Evolutionary conservation across 768 basidiomycete species (phyloP), one percentile per base, ranked within the genome.

Genomic region (Termitomyces sp.): DNA sequence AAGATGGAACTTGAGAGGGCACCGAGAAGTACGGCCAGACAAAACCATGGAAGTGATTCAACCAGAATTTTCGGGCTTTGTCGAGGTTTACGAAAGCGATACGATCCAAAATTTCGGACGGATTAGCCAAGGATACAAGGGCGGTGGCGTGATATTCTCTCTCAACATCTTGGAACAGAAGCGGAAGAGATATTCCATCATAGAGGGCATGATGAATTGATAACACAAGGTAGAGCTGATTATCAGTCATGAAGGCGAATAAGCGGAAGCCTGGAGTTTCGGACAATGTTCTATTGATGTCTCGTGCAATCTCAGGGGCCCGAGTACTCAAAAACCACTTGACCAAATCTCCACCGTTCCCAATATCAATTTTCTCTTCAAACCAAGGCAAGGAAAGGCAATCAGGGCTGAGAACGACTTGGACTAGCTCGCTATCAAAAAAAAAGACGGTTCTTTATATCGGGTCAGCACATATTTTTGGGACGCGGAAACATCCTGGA

Each of bases 141-240:
- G 54, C 10, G 24, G 50, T 26, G 1, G 62, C 65, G 13, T 45
- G 28, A 48, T 71, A 72, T 32, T 61, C 65, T 18, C 61, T 58
- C 45, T 72, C 69, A 16, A 72, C 64, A 47, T 71, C 68, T 22
- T 59, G 49, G 42, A 72, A 61, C 8, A 73, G 50, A 16, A 63
- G 55, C 2, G 70, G 71, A 44, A 73, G 68, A 13, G 70, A 70
- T 8, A 67, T 66, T 20, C 71, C 72, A 56, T 73, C 72, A 38
- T 70, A 73, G n/a, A 72, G 56, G 1, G 71, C 66, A 50, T 73
- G 72, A 46, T 73, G 72, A 22, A 73, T 69, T 14, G 72, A 73
- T 35, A 71, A 52, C 8, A 61, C 68, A 26, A 72, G 54, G 52
- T 65, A 67, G 12, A 35, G 59, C 4, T 52, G 38, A n/a, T 40